Evolutionary conservation across 768 basidiomycete species (phyloP), one percentile per base, ranked within the genome.

Genomic region (Trametes punicea): DNA sequence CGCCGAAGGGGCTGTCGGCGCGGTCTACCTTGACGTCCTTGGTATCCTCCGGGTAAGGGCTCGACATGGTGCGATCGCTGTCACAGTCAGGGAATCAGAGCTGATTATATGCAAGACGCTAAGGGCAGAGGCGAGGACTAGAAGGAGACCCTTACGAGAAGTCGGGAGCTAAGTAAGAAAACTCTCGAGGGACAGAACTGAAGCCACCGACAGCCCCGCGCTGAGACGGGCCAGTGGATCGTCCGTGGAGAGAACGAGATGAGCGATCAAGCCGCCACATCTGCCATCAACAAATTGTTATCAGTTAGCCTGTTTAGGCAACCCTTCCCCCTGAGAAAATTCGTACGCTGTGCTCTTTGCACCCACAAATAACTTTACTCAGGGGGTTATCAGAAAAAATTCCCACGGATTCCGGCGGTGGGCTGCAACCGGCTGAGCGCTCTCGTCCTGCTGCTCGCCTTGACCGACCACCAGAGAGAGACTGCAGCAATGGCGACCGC

Each of bases 401-500:
- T 51, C 50, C 11, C 50, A 53, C 51, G 51, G 23, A 8, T 25
- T 18, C 31, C 21, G 31, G 15, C 10, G 29, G 10, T 30, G 48
- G 51, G 39, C 39, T 20, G 50, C 16, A 33, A n/a, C n/a, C 18
- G 8, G 16, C 6, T n/a, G 40, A 41, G 21, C n/a, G 40, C 16
- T 41, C 40, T 41, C 31, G 7, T 13, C n/a, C 34, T 36, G 13
- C 34, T n/a, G 7, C 34, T 16, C 34, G 34, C 34, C n/a, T 36
- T 36, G 13, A 36, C 34, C 9, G 41, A 9, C 18, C 21, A 44
- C 18, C 26, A 45, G 31, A 18, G 15, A 25, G 6, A 31, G 42
- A 44, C 45, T 18, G 49, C 41, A 50, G 47, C 50, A 34, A 62
- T 62, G 61, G 62, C 57, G 40, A 59, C 51, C 15, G 51, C 56